Conservation (phyloP, 495 filamentous ascomycete genomes). For the Xylona heveae region DNA sequence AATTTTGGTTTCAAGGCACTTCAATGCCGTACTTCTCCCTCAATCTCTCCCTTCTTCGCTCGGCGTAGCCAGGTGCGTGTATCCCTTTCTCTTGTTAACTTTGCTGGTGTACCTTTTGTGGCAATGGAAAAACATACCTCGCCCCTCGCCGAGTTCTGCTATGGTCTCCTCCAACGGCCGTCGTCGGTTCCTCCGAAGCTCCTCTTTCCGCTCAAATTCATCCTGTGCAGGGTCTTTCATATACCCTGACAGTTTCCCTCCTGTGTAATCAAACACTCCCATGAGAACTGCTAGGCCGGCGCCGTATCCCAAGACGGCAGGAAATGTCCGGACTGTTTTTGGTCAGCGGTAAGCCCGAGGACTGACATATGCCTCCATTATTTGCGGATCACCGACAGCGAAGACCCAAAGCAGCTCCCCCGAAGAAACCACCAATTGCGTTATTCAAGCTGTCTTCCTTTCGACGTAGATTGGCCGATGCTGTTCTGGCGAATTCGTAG, state of each 20-base stretch:
- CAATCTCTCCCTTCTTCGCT: conserved; percentile 63
- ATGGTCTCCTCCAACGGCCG: conserved; percentile 67
- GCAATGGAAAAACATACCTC: conserved; percentile 36
- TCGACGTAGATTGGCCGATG: conserved; percentile 57
- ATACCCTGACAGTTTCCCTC: conserved; percentile 39
- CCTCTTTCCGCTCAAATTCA: conserved; percentile 61
- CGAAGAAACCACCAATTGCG: conserved; percentile 52
- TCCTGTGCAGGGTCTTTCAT: conserved; percentile 38
- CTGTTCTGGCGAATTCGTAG: conserved; percentile 54
- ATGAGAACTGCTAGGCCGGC: conserved; percentile 38
- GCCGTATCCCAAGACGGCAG: conserved; percentile 63
- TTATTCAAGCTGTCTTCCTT: conserved; percentile 51
- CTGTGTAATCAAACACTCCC: conserved; percentile 56
- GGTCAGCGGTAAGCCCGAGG: too few species aligned
- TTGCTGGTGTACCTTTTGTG: conserved; percentile 11
- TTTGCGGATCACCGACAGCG: conserved; percentile 23
- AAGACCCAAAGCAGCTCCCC: conserved; percentile 44
- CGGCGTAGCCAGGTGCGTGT: conserved; percentile 62
- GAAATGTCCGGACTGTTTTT: conserved; percentile 49
- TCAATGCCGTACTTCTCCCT: conserved; percentile 85
- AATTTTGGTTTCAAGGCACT: conserved; percentile 25
- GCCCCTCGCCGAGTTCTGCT: conserved; percentile 65
- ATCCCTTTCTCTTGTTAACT: conserved; percentile 33
- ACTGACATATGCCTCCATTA: background rate
- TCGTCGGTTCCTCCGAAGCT: conserved; percentile 49